A percentile compares a stretch with the other conserved stretches of the same genome.
Conservation (phyloP, 768 basidiomycete species). For the Ephemerocybe angulata region DNA sequence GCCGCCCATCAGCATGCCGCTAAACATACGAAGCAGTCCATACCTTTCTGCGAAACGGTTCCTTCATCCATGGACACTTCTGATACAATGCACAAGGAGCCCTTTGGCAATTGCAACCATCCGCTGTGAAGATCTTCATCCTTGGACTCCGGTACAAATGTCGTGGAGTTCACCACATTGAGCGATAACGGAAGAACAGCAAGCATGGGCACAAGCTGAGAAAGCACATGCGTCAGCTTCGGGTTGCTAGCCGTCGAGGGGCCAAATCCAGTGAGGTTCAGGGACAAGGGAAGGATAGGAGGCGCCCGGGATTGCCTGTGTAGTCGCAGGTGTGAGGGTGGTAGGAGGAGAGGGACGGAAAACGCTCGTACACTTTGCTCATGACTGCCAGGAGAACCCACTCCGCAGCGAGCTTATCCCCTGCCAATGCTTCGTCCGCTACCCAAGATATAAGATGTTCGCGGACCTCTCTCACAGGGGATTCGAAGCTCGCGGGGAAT, state of each 20-base stretch:
- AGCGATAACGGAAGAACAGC: constrained; percentile 59
- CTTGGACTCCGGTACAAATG: constrained; percentile 64
- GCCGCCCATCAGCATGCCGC: background rate
- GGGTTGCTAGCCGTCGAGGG: constrained; percentile 43
- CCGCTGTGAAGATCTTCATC: constrained; percentile 73
- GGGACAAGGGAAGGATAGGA: constrained; percentile 61
- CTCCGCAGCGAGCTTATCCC: constrained; percentile 67
- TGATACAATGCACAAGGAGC: constrained; percentile 56
- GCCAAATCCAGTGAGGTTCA: constrained; percentile 57
- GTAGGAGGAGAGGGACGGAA: background rate
- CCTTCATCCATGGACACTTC: constrained; percentile 72
- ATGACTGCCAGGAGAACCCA: constrained; percentile 65
- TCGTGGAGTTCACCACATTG: constrained; percentile 50
- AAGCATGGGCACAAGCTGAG: constrained; percentile 55
- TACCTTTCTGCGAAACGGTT: constrained; percentile 50
- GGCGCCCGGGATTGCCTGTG: constrained; percentile 63
- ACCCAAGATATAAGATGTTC: constrained; percentile 69
- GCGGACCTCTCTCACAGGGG: constrained; percentile 30
- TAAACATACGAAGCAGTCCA: constrained; percentile 19
- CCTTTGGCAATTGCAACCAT: constrained; percentile 65
- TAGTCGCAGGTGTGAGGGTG: constrained; percentile 2
- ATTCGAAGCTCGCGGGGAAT: constrained; percentile 28
- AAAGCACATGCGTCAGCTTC: constrained; percentile 50
- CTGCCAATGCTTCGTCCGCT: constrained; percentile 62
- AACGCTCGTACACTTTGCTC: constrained; percentile 61